Evolutionary conservation across 352 stramenopile genomes (phyloP), one percentile per base, ranked within the genome.

Genomic region (Phytopythium litorale): DNA sequence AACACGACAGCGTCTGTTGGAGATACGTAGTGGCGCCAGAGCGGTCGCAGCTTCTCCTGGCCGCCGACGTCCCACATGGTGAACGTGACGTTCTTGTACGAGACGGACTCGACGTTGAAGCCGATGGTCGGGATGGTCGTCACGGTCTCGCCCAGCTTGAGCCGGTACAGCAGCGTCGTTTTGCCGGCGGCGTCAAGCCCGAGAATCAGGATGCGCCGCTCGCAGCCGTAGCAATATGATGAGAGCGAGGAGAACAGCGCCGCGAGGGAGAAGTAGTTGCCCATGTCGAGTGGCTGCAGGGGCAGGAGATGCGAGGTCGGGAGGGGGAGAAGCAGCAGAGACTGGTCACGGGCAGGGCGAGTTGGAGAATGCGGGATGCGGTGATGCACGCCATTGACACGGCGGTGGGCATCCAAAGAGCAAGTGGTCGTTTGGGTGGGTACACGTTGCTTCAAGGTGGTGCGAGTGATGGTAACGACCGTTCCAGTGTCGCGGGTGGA

Each of bases 181-280:
- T 99, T 99, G 71, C 96, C 96, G 23, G 95, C 97, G 25, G 89
- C 93, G 75, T 99, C 96, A 15, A 98, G 80, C 1, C 89, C 89
- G n/a, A 97, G 81, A 76, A 98, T 97, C 54, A 98, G 64, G 60
- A 84, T 77, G 69, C 73, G 73, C 25, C 69, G 76, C 45, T 80
- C 64, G 32, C 64, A 70, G 70, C 71, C 66, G 30, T 38, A 71
- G 30, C 57, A 82, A 63, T 65, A 84, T 13, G 49, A 68, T 16
- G 65, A 45, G 35, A 84, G 43, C 32, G 55, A 61, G 53, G 63
- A 60, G 54, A 78, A 73, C 19, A 78, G 50, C 16, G 69, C 60
- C 57, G 75, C 64, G 18, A 79, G 28, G 9, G 74, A 82, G 52
- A 58, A 68, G 28, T 78, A 32, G 63, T 82, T 85, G 65, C 78